Base-by-base conservation (phyloP, 1,284 basidiomycete genomes). In the Cutaneotrichosporon sp. region DNA sequence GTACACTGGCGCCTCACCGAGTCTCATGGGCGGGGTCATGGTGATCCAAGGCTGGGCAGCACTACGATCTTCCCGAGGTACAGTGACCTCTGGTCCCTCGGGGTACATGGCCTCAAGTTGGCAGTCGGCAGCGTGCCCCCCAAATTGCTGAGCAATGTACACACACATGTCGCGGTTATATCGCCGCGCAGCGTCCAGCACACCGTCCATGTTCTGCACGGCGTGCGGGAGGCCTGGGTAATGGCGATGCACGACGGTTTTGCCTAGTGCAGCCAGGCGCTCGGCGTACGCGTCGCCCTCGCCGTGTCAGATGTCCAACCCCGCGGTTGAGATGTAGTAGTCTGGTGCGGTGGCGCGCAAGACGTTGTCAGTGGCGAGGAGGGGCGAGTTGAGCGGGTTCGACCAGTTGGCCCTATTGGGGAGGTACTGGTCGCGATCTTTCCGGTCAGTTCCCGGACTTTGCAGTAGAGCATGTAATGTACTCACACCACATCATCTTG, bases 401-500 rank as follows among this genome's bases (percentile, higher is more conserved):
- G 26, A 4, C 26, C 50, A 7, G 26, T 51, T 30, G 30, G 10
- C 26, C 9, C 1, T n/a, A 9, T 51, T 31, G 1, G 50, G 50
- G 13, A 51, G 50, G 50, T 51, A 51, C 14, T 11, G 8, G 26
- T 51, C 50, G 10, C 50, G 50, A 26, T 51, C 50, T 51, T 26
- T 8, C 1, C 26, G 26, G 10, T 40, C 38, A 40, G 38, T 14
- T 40, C 16, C 5, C 13, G 36, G 10, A 10, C 38, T 14, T 40
- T 16, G 11, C 9, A 40, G 9, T 4, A 10, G 3, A 36, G 36
- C 36, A 21, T 21, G 21, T 50, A 21, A 50, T 6, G 10, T 36
- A 31, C 50, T 51, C 13, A 51, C 50, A 51, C 50, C 50, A 51
- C 50, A 51, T 8, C 50, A 51, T 51, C 50, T 51, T 51, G 5